Conservation (phyloP, 2,329 filamentous ascomycete species). For the Paraphoma sp. region DNA sequence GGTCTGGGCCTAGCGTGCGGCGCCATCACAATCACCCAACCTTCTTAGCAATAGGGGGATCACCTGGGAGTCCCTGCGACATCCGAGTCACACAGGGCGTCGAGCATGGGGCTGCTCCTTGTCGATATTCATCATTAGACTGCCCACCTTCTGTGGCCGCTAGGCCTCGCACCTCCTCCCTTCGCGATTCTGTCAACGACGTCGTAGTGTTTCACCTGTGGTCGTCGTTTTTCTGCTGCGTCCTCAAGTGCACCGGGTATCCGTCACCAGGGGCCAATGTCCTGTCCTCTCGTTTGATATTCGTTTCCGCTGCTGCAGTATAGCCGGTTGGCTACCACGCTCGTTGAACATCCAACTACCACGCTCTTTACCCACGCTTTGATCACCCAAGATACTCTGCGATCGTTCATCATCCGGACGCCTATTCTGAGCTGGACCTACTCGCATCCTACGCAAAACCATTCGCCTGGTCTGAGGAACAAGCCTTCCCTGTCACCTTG, state of each 20-base stretch:
- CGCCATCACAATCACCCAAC: conserved; percentile 28
- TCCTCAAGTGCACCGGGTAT: conserved; percentile 31
- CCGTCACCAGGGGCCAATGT: conserved; percentile 32
- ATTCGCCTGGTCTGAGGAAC: conserved; percentile 7
- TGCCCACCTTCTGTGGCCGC: conserved; percentile 29
- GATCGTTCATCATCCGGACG: not conserved
- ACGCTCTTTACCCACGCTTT: conserved; percentile 19
- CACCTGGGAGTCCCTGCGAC: conserved; percentile 33
- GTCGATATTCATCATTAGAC: conserved; percentile 29
- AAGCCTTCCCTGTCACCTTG: conserved; percentile 17
- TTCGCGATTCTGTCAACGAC: conserved; percentile 34
- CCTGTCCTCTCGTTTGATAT: conserved; percentile 48
- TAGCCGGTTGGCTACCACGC: conserved; percentile 32
- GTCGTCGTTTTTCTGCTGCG: conserved; percentile 24
- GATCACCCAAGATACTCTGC: conserved; percentile 17
- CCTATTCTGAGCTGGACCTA: not conserved
- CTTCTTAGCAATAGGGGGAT: conserved; percentile 39
- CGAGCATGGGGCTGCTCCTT: conserved; percentile 35
- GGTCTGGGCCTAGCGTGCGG: conserved; percentile 20
- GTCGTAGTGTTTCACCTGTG: conserved; percentile 39
- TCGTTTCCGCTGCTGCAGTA: conserved; percentile 29
- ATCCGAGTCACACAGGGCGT: conserved; percentile 33
- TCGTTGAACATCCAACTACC: conserved; percentile 30
- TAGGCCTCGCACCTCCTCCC: conserved; percentile 33
- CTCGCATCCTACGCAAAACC: not conserved